Conservation (phyloP, 805 yeast genomes). For the Zygotorulaspora florentina region DNA sequence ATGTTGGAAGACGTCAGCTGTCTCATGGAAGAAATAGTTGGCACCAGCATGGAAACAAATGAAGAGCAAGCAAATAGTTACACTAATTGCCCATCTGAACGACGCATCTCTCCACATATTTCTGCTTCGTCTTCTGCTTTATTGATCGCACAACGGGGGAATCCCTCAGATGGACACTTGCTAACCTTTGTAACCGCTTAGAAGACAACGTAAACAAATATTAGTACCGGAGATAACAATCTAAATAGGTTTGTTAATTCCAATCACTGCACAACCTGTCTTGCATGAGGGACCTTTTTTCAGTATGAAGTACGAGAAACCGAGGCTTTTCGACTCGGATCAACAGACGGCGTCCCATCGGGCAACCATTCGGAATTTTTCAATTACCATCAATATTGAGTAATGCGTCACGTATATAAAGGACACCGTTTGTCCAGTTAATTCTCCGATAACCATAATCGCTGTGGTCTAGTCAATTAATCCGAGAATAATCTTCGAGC, state of each 20-base stretch:
- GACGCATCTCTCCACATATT: conserved; percentile 7
- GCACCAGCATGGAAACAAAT: conserved; percentile 6
- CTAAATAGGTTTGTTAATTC: background rate
- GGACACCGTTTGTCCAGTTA: too few species aligned
- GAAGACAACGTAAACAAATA: too few species aligned
- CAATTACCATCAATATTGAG: too few species aligned
- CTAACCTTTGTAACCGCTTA: too few species aligned
- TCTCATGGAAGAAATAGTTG: background rate
- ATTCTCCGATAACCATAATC: too few species aligned
- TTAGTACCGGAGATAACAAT: background rate
- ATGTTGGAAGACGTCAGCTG: background rate
- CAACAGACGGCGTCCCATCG: too few species aligned
- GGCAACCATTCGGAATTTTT: too few species aligned
- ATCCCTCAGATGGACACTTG: background rate
- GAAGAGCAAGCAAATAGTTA: conserved; percentile 6
- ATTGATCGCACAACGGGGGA: background rate
- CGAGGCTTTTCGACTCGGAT: background rate
- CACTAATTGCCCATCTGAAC: conserved; percentile 6
- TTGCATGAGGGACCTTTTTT: background rate
- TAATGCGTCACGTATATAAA: background rate
- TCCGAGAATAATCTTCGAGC: background rate
- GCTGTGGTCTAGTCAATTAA: background rate
- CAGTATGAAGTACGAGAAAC: background rate
- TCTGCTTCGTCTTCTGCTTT: background rate
- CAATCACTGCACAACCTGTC: background rate